phyloP scores from a whole-genome alignment of 1,139 yeast genomes.

The Yamadazyma friedrichii region DNA sequence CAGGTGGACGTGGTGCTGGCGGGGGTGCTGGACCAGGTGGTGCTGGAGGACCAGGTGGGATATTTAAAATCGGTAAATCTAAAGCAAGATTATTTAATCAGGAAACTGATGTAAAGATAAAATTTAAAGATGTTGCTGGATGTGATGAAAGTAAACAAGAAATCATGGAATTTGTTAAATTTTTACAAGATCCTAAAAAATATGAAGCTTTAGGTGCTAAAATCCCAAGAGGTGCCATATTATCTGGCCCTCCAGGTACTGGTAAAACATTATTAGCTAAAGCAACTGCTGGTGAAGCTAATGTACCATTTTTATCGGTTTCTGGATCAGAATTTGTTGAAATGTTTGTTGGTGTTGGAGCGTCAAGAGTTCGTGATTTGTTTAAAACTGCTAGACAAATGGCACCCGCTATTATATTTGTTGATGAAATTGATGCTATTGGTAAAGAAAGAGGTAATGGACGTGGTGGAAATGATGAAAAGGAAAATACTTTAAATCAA shows the following conservation, averaged over 20 bases:
- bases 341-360: conserved; percentile 85
- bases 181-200: conserved; percentile 69
- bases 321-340: conserved; percentile 81
- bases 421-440: conserved; percentile 84
- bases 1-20: conserved; percentile 41
- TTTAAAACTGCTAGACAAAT: conserved; percentile 77
- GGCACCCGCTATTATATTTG: conserved; percentile 78
- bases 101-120: conserved; percentile 68
- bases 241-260: conserved; percentile 86
- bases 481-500: conserved; percentile 78
- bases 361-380: conserved; percentile 76
- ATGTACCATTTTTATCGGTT: conserved; percentile 79
- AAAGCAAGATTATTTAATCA: conserved; percentile 71
- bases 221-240: conserved; percentile 80
- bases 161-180: conserved; percentile 81
- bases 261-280: conserved; percentile 81
- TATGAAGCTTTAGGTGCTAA: conserved; percentile 79
- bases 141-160: conserved; percentile 83
- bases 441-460: conserved; percentile 77
- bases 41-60: conserved; percentile 54
- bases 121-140: conserved; percentile 80
- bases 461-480: conserved; percentile 72
- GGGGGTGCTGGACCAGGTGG: conserved; percentile 43
- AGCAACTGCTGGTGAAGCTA: conserved; percentile 86
- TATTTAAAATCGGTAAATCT: conserved; percentile 63